These are phyloP conservation scores for Botryosphaeria agaves DNA, from an alignment of 2,329 filamentous ascomycete genomes.

Conservation along the genomic window DNA sequence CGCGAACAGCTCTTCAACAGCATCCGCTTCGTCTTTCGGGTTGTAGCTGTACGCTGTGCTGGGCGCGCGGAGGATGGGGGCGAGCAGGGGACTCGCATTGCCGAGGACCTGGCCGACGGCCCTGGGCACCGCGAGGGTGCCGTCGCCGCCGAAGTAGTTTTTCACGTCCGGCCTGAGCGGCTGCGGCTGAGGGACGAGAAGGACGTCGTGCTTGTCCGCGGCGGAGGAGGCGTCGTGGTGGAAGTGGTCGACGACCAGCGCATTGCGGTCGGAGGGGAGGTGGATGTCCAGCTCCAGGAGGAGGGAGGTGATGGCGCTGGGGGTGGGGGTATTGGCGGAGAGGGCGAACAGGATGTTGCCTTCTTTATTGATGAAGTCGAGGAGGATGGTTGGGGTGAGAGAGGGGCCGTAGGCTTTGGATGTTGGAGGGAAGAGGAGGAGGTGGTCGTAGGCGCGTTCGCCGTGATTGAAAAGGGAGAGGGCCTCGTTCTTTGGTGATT, in stretches of 20 bases:
- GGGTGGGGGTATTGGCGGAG: constrained; percentile 51
- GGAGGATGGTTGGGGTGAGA: constrained; percentile 67
- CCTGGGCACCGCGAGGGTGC: constrained; percentile 64
- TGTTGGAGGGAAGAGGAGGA: constrained; percentile 76
- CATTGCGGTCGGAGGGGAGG: constrained; percentile 70
- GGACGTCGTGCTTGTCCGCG: constrained; percentile 70
- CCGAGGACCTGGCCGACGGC: constrained; percentile 71
- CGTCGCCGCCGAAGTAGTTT: constrained; percentile 57
- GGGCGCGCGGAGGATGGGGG: constrained; percentile 68
- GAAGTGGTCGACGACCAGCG: constrained; percentile 88
- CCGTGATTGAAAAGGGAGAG: constrained; percentile 72
- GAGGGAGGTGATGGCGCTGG: constrained; percentile 57
- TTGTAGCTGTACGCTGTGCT: constrained; percentile 86
- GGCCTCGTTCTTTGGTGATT: constrained; percentile 65
- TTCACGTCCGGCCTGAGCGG: constrained; percentile 50
- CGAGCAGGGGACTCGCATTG: constrained; percentile 53
- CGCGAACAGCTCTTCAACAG: constrained; percentile 68
- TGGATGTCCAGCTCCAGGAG: constrained; percentile 79
- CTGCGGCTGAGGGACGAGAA: constrained; percentile 56
- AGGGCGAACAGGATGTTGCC: constrained; percentile 85
- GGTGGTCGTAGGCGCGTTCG: constrained; percentile 78
- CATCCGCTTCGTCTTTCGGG: constrained; percentile 61
- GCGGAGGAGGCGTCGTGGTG: constrained; percentile 68
- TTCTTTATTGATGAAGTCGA: constrained; percentile 80
- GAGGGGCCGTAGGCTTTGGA: constrained; percentile 85